A percentile compares a stretch with the other conserved stretches of the same genome.
Evolutionary conservation across 2,329 filamentous ascomycete species (phyloP).

Genomic region (Boeremia exigua): DNA sequence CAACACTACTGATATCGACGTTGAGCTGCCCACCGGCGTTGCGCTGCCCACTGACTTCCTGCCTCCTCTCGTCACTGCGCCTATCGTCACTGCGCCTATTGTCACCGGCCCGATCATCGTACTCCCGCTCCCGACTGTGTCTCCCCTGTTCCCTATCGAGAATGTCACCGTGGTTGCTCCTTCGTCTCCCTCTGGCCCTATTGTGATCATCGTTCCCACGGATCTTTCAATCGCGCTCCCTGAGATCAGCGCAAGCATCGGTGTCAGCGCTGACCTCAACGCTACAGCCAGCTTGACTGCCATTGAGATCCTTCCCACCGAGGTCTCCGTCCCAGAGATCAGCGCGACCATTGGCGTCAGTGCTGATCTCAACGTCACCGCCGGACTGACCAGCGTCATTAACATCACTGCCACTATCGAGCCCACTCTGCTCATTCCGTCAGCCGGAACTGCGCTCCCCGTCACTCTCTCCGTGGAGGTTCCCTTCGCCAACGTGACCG

Average conservation of each 20-base stretch:
- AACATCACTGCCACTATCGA: constrained; percentile 9
- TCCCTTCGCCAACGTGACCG: constrained; percentile 15
- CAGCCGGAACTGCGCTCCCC: constrained; percentile 13
- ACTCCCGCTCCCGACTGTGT: constrained; percentile 3
- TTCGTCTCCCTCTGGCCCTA: background rate
- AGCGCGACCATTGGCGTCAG: background rate
- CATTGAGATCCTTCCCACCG: constrained; percentile 7
- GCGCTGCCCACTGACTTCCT: background rate
- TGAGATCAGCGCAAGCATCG: background rate
- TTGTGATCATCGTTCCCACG: constrained; percentile 1
- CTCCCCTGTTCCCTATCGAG: constrained; percentile 3
- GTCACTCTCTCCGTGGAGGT: constrained; percentile 6
- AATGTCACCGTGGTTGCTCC: constrained; percentile 5
- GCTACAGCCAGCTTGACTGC: constrained; percentile 11
- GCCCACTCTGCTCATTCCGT: constrained; percentile 11
- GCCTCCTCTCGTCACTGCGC: constrained; percentile 1
- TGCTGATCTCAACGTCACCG: constrained; percentile 1
- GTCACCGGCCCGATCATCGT: constrained; percentile 7
- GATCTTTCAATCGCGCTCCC: background rate
- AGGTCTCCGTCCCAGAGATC: background rate
- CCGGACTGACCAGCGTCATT: constrained; percentile 12
- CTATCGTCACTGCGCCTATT: constrained; percentile 1
- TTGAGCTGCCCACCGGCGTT: background rate
- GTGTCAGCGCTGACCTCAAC: background rate
- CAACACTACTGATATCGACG: background rate